A percentile compares a stretch with the other conserved stretches of the same genome.
phyloP scores from a whole-genome alignment of 2,329 filamentous ascomycete species.

The Clonostachys rhizophaga region DNA sequence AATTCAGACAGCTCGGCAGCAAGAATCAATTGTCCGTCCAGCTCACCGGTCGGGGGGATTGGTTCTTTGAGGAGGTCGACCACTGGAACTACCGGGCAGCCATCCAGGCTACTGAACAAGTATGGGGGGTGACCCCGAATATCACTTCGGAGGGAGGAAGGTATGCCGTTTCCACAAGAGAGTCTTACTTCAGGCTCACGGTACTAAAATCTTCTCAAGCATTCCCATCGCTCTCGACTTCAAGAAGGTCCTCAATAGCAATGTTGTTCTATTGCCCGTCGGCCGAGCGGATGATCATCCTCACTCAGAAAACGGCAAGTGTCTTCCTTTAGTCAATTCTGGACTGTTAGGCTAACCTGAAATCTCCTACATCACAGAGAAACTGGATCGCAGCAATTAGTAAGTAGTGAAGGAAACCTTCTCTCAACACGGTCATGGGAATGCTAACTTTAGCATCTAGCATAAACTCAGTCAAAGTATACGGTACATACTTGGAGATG shows the following conservation, averaged over 20 bases:
- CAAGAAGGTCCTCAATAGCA: conserved; percentile 96
- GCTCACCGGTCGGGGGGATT: conserved; percentile 89
- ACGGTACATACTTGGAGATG: no score
- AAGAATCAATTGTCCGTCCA: conserved; percentile 87
- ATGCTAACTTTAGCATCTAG: no score
- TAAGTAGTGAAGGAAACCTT: no score
- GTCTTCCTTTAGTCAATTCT: no score
- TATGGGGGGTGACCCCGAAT: conserved; percentile 91
- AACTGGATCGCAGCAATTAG: no score
- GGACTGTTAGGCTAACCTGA: no score
- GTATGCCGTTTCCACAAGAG: conserved; percentile 33
- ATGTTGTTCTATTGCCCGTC: conserved; percentile 93
- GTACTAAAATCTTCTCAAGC: conserved; percentile 36
- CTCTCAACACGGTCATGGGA: no score
- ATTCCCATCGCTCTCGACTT: conserved; percentile 97
- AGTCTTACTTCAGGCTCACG: background rate
- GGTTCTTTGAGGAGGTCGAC: conserved; percentile 97
- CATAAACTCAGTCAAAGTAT: no score
- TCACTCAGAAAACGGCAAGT: conserved; percentile 96
- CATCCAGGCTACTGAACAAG: conserved; percentile 90
- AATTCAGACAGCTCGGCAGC: conserved; percentile 80
- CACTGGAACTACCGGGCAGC: conserved; percentile 99
- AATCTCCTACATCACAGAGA: no score
- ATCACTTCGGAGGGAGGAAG: conserved; percentile 93
- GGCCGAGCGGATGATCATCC: conserved; percentile 94